These are phyloP conservation scores for Fragosphaeria purpurea DNA, from an alignment of 2,329 filamentous ascomycete genomes.

Conservation along the genomic window DNA sequence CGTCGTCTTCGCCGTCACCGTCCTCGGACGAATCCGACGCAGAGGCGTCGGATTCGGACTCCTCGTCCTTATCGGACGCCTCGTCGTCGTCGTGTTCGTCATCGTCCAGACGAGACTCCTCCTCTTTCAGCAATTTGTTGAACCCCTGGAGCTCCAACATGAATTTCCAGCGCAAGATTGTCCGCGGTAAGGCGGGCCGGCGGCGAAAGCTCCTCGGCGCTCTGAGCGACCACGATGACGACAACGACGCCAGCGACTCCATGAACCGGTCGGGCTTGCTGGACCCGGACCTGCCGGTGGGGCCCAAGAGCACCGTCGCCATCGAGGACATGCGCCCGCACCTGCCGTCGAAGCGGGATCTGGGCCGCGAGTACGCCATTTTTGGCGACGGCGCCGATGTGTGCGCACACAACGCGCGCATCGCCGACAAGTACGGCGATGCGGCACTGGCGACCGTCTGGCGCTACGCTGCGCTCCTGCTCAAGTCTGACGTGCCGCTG, in stretches of 20 bases:
- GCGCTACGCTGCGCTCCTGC: constrained; percentile 67
- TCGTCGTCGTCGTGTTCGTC: background rate
- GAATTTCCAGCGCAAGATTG: constrained; percentile 45
- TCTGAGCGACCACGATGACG: background rate
- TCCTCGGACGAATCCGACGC: constrained; percentile 25
- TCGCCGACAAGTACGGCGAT: constrained; percentile 62
- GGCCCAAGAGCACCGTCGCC: constrained; percentile 58
- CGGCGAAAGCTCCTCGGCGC: constrained; percentile 19
- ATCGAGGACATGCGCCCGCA: constrained; percentile 61
- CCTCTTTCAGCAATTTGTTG: background rate
- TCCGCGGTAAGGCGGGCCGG: constrained; percentile 26
- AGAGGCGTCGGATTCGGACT: background rate
- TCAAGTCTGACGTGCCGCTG: constrained; percentile 67
- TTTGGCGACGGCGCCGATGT: constrained; percentile 75
- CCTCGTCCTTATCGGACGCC: background rate
- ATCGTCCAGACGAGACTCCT: background rate
- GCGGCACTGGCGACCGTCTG: constrained; percentile 71
- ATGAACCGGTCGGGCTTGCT: constrained; percentile 7
- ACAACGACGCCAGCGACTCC: background rate
- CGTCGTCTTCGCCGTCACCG: constrained; percentile 25
- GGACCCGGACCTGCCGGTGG: constrained; percentile 8
- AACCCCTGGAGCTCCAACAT: constrained; percentile 12
- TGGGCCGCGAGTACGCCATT: constrained; percentile 73
- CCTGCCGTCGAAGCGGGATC: constrained; percentile 66
- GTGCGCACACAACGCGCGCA: constrained; percentile 71